These are phyloP conservation scores for Phialocephala sp. DNA, from an alignment of 2,329 filamentous ascomycete species.

Conservation along the genomic window DNA sequence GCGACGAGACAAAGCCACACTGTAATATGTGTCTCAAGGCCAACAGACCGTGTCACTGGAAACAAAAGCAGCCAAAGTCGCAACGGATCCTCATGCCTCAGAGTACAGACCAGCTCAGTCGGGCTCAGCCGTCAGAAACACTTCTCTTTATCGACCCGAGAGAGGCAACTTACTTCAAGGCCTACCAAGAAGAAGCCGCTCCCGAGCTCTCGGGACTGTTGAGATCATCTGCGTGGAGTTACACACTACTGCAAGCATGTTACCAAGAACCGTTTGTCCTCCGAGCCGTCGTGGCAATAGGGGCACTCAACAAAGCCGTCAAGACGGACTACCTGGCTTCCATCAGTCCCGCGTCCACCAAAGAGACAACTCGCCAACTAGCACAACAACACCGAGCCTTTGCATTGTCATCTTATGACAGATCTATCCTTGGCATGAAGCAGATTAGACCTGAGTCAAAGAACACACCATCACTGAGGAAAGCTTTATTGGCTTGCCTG, in stretches of 20 bases:
- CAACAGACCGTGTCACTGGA: conserved; percentile 22
- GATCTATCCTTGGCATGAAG: conserved; percentile 26
- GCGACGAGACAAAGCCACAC: conserved; percentile 19
- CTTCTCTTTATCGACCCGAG: conserved; percentile 22
- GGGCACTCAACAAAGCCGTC: conserved; percentile 25
- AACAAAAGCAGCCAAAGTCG: conserved; percentile 14
- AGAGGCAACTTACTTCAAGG: conserved; percentile 27
- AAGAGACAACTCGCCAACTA: background rate
- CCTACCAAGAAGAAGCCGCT: conserved; percentile 25
- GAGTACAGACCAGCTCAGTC: conserved; percentile 9
- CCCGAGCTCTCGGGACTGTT: conserved; percentile 21
- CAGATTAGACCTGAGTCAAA: conserved; percentile 16
- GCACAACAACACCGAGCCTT: conserved; percentile 25
- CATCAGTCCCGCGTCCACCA: background rate
- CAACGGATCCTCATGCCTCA: conserved; percentile 22
- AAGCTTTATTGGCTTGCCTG: conserved; percentile 25
- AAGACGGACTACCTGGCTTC: conserved; percentile 17
- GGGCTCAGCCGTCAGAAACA: conserved; percentile 15
- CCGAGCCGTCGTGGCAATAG: conserved; percentile 27
- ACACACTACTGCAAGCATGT: conserved; percentile 27
- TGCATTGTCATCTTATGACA: conserved; percentile 23
- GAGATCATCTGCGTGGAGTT: conserved; percentile 23
- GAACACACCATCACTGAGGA: conserved; percentile 14
- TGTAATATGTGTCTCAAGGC: conserved; percentile 20
- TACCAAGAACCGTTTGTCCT: conserved; percentile 27